These are phyloP conservation scores for Camillea tinctor DNA, from an alignment of 2,329 filamentous ascomycete species.

Conservation along the genomic window DNA sequence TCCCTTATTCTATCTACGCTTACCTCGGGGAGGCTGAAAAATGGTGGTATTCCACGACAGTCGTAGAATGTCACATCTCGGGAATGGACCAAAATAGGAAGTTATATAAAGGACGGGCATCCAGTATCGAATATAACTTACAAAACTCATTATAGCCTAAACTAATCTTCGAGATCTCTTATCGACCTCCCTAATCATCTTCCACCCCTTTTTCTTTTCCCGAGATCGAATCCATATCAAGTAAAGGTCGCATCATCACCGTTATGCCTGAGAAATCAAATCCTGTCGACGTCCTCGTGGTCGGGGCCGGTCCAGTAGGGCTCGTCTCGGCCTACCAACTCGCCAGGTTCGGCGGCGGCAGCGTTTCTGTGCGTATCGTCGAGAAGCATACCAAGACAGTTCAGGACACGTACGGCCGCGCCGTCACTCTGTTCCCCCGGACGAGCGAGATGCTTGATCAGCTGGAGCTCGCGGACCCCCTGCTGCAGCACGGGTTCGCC, in stretches of 20 bases:
- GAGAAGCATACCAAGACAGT: constrained; percentile 47
- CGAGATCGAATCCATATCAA: neutral
- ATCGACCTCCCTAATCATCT: no score
- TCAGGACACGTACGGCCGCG: constrained; percentile 47
- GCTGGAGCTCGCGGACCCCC: constrained; percentile 46
- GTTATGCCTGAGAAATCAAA: constrained; percentile 12
- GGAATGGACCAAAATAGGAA: neutral
- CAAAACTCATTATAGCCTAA: neutral
- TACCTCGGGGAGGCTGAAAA: neutral
- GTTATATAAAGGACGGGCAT: neutral
- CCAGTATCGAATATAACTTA: neutral
- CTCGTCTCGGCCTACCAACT: constrained; percentile 44
- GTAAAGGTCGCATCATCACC: neutral
- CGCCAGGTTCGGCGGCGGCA: constrained; percentile 35
- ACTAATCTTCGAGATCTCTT: no score
- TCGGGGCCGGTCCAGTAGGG: constrained; percentile 47
- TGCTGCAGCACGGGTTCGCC: constrained; percentile 52
- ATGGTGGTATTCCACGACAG: no score
- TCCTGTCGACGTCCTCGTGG: constrained; percentile 36
- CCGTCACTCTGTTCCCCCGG: constrained; percentile 53
- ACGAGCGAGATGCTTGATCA: constrained; percentile 53
- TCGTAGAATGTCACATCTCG: neutral
- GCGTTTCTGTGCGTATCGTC: constrained; percentile 43
- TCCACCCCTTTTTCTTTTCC: neutral
- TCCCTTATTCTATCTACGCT: neutral